These are phyloP conservation scores for Leccinellum rugosiceps DNA, from an alignment of 768 basidiomycete species.

Conservation along the genomic window DNA sequence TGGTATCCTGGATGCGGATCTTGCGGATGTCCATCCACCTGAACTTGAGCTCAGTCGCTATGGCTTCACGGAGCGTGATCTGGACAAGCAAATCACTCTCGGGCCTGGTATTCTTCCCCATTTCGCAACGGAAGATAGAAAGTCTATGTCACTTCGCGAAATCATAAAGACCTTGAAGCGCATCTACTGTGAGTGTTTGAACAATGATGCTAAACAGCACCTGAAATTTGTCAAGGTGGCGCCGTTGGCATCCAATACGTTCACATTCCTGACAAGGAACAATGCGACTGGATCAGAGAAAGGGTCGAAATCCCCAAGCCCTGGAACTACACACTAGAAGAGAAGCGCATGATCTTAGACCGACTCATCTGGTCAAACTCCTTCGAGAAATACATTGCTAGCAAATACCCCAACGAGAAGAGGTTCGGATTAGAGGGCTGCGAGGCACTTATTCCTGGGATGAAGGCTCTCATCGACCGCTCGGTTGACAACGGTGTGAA, in stretches of 20 bases:
- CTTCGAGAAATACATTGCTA: slow-evolving; percentile 97
- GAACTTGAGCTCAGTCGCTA: slow-evolving; percentile 94
- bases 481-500: slow-evolving; percentile 97
- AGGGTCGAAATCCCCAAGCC: slow-evolving; percentile 94
- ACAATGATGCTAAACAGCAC: background rate
- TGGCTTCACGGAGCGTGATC: slow-evolving; percentile 91
- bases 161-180: slow-evolving; percentile 88
- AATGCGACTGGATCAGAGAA: slow-evolving; percentile 99
- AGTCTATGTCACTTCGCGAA: slow-evolving; percentile 85
- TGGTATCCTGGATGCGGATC: slow-evolving; percentile 87
- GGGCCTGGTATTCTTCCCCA: slow-evolving; percentile 96
- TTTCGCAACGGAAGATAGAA: slow-evolving; percentile 83
- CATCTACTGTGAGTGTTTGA: slow-evolving; percentile 78
- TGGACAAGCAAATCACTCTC: slow-evolving; percentile 91
- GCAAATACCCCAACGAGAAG: slow-evolving; percentile 99
- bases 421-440: slow-evolving; percentile 98
- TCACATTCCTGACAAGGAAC: slow-evolving; percentile 97
- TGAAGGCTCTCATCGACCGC: slow-evolving; percentile 99
- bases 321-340: slow-evolving; percentile 97
- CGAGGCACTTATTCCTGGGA: slow-evolving; percentile 95
- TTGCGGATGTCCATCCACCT: slow-evolving; percentile 72
- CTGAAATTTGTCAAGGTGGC: slow-evolving; percentile 52
- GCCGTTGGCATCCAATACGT: slow-evolving; percentile 88
- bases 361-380: slow-evolving; percentile 99
- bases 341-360: slow-evolving; percentile 99